Evolutionary conservation across 208 protist species (phyloP).

Genomic region (Perkinsela sp.): DNA sequence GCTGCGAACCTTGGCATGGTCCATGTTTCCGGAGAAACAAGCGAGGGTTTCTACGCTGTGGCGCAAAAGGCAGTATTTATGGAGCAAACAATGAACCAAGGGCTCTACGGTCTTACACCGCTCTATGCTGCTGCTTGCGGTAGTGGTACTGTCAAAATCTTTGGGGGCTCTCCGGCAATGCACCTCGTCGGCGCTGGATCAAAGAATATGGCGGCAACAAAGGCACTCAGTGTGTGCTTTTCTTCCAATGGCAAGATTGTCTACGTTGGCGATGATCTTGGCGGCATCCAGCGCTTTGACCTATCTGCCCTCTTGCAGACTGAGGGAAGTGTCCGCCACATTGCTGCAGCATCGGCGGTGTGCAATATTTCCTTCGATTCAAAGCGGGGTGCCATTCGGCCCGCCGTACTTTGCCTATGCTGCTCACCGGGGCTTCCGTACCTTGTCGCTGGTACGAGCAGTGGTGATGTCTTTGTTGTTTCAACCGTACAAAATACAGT

Average conservation of each 20-base stretch:
- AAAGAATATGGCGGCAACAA: neutral
- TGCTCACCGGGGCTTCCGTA: neutral
- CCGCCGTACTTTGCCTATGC: neutral
- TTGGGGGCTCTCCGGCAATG: neutral
- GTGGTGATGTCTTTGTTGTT: neutral
- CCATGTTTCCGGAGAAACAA: neutral
- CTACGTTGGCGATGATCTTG: neutral
- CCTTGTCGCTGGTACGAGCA: neutral
- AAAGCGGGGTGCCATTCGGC: neutral
- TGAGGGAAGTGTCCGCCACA: neutral
- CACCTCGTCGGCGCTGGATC: neutral
- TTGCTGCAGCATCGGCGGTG: neutral
- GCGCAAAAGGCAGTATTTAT: neutral
- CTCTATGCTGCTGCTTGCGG: neutral
- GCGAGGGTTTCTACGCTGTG: neutral
- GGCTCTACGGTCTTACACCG: neutral
- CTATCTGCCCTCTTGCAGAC: neutral
- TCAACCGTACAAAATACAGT: neutral
- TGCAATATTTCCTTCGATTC: neutral
- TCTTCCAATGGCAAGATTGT: neutral
- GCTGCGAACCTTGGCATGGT: neutral
- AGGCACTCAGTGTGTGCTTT: neutral
- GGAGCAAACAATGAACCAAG: neutral
- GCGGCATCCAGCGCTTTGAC: neutral
- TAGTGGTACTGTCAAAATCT: neutral